Percentiles rank a stretch among this genome's conserved stretches.
Evolutionary conservation across 352 stramenopile genomes (phyloP).

Genomic region (Albugo laibachii): DNA sequence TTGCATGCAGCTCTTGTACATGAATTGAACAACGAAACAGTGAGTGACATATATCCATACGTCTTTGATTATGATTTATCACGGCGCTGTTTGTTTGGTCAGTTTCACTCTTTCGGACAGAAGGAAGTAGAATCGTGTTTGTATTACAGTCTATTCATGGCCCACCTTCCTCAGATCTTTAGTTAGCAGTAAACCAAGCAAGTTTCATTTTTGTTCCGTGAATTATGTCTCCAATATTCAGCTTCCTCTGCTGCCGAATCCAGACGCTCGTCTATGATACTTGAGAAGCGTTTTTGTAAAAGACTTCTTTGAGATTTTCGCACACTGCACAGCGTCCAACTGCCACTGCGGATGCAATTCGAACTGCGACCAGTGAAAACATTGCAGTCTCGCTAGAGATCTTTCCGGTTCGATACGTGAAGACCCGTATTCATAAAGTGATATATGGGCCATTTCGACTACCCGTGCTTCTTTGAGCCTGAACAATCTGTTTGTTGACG

Average conservation of each 20-base stretch:
- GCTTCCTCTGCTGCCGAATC: slow-evolving; percentile 13
- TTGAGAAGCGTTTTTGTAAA: slow-evolving; percentile 20
- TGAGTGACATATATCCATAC: too few species aligned
- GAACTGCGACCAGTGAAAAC: slow-evolving; percentile 21
- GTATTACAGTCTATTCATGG: too few species aligned
- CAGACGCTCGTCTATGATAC: slow-evolving; percentile 24
- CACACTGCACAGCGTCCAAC: slow-evolving; percentile 22
- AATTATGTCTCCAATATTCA: slow-evolving; percentile 20
- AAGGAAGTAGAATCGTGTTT: too few species aligned
- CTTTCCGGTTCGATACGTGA: slow-evolving; percentile 24
- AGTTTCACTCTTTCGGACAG: background rate
- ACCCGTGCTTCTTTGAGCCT: background rate
- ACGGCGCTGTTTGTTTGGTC: background rate
- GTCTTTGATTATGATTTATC: background rate
- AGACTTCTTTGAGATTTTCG: slow-evolving; percentile 20
- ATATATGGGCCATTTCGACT: background rate
- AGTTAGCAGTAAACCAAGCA: slow-evolving; percentile 1
- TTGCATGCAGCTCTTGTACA: background rate
- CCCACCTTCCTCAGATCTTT: too few species aligned
- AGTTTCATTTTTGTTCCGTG: slow-evolving; percentile 14
- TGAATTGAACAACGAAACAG: too few species aligned
- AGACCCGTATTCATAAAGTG: slow-evolving; percentile 18
- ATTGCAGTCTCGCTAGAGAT: slow-evolving; percentile 29
- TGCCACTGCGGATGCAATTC: slow-evolving; percentile 29
- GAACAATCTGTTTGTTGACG: too few species aligned